Conservation (phyloP, 73 alveolate genomes). For the Paramecium sonneborni region DNA sequence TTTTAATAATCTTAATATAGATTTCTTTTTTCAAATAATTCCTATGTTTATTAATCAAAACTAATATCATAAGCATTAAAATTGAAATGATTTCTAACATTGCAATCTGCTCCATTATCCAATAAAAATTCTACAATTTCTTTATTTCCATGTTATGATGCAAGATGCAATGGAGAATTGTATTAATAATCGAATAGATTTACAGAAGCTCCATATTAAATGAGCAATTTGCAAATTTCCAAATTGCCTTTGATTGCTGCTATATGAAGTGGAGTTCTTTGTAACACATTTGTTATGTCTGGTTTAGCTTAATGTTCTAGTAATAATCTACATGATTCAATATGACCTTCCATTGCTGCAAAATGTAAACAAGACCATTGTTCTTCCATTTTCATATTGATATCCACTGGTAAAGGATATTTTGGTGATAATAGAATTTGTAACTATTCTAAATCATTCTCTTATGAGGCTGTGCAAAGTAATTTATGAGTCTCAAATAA, state of each 20-base stretch:
- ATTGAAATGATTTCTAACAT: neutral
- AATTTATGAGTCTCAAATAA: neutral
- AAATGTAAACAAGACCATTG: neutral
- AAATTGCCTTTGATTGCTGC: constrained; percentile 67
- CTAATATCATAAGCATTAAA: neutral
- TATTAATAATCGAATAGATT: constrained; percentile 62
- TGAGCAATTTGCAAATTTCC: constrained; percentile 47
- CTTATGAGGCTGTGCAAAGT: neutral
- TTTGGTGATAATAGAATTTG: neutral
- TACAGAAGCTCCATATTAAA: constrained; percentile 60
- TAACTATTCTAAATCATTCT: neutral
- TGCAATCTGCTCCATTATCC: constrained; percentile 13
- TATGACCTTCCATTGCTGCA: neutral
- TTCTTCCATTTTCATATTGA: constrained; percentile 34
- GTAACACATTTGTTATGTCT: neutral
- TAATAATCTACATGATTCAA: neutral
- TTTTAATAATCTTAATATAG: neutral
- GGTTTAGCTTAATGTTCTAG: neutral
- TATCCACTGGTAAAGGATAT: neutral
- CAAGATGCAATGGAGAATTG: constrained; percentile 72
- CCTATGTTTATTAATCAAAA: neutral
- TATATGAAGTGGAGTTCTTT: constrained; percentile 71
- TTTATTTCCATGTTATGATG: neutral
- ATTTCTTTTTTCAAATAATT: neutral
- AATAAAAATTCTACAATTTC: constrained; percentile 52